Evolutionary conservation across 345 rosid genomes (phyloP).

Genomic region (Passiflora organensis): DNA sequence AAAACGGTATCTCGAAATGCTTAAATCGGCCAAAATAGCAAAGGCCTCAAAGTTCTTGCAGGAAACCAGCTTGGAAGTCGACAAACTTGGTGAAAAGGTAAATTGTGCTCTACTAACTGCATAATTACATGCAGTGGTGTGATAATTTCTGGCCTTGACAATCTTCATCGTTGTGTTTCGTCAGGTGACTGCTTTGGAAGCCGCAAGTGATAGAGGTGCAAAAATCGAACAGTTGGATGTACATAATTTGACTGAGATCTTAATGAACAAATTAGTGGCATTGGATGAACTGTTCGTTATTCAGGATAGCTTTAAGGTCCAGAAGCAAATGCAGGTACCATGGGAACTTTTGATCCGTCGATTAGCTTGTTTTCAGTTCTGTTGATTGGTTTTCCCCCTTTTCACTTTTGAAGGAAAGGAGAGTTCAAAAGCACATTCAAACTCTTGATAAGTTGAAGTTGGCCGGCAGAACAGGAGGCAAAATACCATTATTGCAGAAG

Average conservation of each 20-base stretch:
- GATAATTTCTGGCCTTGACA: background rate
- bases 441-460: conserved; percentile 22
- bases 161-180: background rate
- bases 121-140: background rate
- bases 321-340: conserved; percentile 22
- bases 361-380: no score
- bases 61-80: conserved; percentile 20
- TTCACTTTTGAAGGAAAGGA: conserved; percentile 18
- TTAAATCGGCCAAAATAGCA: conserved; percentile 21
- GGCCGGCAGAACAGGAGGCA: conserved; percentile 3
- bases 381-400: background rate
- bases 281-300: conserved; percentile 16
- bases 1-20: conserved; percentile 25
- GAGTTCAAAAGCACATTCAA: conserved; percentile 20
- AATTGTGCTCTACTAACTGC: background rate
- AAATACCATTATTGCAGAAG: conserved; percentile 4
- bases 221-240: conserved; percentile 12
- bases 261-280: conserved; percentile 21
- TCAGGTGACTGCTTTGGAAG: conserved; percentile 21
- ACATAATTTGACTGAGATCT: conserved; percentile 15
- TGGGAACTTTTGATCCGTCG: no score
- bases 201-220: conserved; percentile 5
- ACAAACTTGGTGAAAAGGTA: conserved; percentile 15
- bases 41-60: conserved; percentile 17
- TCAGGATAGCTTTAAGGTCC: conserved; percentile 17